Percentiles rank a stretch among this genome's conserved stretches.
phyloP scores from a whole-genome alignment of 2,329 filamentous ascomycete genomes.

The Claviceps sp. region DNA sequence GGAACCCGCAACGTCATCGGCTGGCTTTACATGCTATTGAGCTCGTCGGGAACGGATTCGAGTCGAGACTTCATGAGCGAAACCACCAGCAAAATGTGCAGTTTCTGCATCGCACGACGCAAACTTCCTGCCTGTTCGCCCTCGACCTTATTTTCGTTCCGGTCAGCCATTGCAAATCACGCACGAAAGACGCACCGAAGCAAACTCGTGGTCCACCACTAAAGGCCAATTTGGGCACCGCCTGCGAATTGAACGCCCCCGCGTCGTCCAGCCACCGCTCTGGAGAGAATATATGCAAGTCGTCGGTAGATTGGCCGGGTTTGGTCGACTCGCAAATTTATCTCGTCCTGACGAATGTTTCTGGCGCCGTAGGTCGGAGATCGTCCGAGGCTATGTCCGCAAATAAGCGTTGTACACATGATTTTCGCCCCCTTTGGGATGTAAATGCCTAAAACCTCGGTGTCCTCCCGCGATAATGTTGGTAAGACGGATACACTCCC shows the following conservation, averaged over 20 bases:
- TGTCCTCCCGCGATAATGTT: neutral
- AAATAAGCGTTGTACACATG: neutral
- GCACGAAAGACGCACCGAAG: neutral
- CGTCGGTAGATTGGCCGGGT: neutral
- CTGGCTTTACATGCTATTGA: neutral
- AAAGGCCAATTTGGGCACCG: neutral
- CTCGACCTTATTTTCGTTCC: neutral
- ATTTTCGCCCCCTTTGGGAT: slow-evolving; percentile 2
- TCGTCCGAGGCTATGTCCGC: neutral
- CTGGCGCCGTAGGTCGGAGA: neutral
- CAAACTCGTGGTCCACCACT: neutral
- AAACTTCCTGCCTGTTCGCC: neutral
- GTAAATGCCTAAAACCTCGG: neutral
- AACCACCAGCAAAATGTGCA: neutral
- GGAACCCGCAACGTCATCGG: neutral
- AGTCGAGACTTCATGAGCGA: neutral
- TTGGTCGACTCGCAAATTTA: neutral
- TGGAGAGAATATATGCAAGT: slow-evolving; percentile 5
- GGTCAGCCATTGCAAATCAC: neutral
- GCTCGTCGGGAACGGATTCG: neutral
- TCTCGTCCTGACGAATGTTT: neutral
- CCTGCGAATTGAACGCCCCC: neutral
- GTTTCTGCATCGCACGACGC: neutral
- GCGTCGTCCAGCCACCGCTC: slow-evolving; percentile 6
- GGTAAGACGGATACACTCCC: slow-evolving; percentile 1